phyloP scores from a whole-genome alignment of 2,329 filamentous ascomycete genomes.

The Aspergillus pseudoterreus region DNA sequence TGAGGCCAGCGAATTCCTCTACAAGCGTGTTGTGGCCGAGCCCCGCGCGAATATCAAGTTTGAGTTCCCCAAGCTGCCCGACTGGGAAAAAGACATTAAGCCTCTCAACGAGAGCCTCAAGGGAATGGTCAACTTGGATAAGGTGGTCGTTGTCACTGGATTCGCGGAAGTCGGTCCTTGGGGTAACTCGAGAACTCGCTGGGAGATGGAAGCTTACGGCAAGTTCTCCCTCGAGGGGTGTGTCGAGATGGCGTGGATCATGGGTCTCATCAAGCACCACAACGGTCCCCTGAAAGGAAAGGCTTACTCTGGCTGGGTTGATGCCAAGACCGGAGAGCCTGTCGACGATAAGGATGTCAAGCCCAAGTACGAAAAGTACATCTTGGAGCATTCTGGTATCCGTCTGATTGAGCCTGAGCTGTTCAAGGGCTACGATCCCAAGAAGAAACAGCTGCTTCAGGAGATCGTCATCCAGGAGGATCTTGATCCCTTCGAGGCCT shows the following conservation, averaged over 20 bases:
- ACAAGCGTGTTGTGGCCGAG: slow-evolving; percentile 90
- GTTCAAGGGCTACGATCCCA: slow-evolving; percentile 94
- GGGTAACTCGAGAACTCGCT: slow-evolving; percentile 96
- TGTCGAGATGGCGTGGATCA: slow-evolving; percentile 99
- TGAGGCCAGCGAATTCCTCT: slow-evolving; percentile 83
- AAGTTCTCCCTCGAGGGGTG: slow-evolving; percentile 97
- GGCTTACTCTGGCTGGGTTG: slow-evolving; percentile 94
- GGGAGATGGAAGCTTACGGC: slow-evolving; percentile 98
- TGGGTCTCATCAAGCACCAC: slow-evolving; percentile 98
- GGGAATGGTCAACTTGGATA: slow-evolving; percentile 98
- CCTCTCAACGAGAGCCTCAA: slow-evolving; percentile 85
- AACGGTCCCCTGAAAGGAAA: slow-evolving; percentile 95
- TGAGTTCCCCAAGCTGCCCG: slow-evolving; percentile 83
- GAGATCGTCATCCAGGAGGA: slow-evolving; percentile 98
- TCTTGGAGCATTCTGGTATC: slow-evolving; percentile 94
- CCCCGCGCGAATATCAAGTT: slow-evolving; percentile 98
- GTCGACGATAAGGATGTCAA: slow-evolving; percentile 99
- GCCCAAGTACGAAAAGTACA: slow-evolving; percentile 93
- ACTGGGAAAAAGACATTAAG: slow-evolving; percentile 88
- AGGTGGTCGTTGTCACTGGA: slow-evolving; percentile 94
- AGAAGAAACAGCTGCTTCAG: slow-evolving; percentile 97
- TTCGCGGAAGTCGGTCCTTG: slow-evolving; percentile 82
- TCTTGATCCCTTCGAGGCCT: slow-evolving; percentile 92
- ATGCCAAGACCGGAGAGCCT: slow-evolving; percentile 87
- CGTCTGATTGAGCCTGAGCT: slow-evolving; percentile 96